Evolutionary conservation across 768 basidiomycete species (phyloP).

Genomic region (Mycena indigotica): DNA sequence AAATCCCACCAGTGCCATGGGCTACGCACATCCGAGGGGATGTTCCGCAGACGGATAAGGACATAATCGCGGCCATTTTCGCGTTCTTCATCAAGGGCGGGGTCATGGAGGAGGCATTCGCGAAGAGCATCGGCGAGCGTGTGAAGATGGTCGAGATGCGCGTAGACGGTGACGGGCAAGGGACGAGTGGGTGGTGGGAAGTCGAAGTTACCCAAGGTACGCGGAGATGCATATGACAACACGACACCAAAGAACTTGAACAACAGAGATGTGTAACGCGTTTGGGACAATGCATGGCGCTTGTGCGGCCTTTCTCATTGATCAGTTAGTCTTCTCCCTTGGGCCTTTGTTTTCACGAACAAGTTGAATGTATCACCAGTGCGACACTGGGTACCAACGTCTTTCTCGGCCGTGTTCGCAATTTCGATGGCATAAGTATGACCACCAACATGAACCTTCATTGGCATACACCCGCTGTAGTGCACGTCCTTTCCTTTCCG

Average conservation of each 20-base stretch:
- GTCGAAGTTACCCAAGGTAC: neutral
- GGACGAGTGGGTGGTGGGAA: neutral
- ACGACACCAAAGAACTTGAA: neutral
- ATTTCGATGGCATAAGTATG: conserved; percentile 47
- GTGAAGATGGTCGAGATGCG: conserved; percentile 1
- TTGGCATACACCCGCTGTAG: conserved; percentile 46
- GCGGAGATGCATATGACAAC: neutral
- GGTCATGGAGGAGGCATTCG: neutral
- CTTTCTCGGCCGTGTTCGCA: conserved; percentile 39
- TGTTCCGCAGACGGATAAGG: neutral
- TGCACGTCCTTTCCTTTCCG: conserved; percentile 30
- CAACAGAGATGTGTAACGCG: conserved; percentile 56
- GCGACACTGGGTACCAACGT: neutral
- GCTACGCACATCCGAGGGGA: neutral
- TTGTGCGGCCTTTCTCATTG: conserved; percentile 58
- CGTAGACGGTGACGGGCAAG: neutral
- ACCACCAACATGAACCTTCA: conserved; percentile 55
- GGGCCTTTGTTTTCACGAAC: neutral
- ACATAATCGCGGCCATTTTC: neutral
- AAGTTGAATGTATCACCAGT: neutral
- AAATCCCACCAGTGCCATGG: neutral
- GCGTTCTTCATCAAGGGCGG: conserved; percentile 1
- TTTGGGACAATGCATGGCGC: conserved; percentile 55
- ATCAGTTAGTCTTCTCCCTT: conserved; percentile 41
- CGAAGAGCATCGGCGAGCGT: neutral